These are phyloP conservation scores for Puccinia horiana DNA, from an alignment of 1,284 basidiomycete genomes.

Conservation along the genomic window DNA sequence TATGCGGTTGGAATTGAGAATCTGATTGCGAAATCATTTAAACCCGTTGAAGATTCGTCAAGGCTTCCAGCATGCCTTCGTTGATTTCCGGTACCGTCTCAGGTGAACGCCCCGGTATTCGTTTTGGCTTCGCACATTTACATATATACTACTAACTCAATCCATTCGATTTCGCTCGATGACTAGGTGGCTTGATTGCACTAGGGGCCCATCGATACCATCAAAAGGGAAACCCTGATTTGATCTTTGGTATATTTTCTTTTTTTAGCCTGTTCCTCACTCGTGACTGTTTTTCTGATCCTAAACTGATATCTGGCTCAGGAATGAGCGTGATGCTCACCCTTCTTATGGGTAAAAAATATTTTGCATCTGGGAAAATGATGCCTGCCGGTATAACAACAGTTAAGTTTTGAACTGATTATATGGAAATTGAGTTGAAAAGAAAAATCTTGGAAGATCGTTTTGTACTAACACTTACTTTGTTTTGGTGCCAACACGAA, in stretches of 20 bases:
- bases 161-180: neutral
- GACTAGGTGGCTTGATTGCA: constrained; percentile 29
- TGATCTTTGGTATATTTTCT: constrained; percentile 31
- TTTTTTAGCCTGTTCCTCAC: neutral
- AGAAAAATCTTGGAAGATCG: neutral
- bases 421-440: neutral
- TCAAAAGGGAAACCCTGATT: constrained; percentile 35
- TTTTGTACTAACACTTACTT: neutral
- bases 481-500: neutral
- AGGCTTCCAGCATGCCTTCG: constrained; percentile 40
- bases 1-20: neutral
- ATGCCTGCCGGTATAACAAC: constrained; percentile 46
- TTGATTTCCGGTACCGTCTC: constrained; percentile 32
- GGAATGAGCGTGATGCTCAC: constrained; percentile 25
- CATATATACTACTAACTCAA: neutral
- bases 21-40: neutral
- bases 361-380: constrained; percentile 25
- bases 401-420: constrained; percentile 17
- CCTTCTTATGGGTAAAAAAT: constrained; percentile 37
- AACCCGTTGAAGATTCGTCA: constrained; percentile 1
- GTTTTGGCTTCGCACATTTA: neutral
- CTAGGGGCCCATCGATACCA: constrained; percentile 40
- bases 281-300: neutral
- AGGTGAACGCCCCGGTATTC: constrained; percentile 11
- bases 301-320: neutral